Conservation (phyloP, 140 eudicot genomes). For the Anethum foeniculum region DNA sequence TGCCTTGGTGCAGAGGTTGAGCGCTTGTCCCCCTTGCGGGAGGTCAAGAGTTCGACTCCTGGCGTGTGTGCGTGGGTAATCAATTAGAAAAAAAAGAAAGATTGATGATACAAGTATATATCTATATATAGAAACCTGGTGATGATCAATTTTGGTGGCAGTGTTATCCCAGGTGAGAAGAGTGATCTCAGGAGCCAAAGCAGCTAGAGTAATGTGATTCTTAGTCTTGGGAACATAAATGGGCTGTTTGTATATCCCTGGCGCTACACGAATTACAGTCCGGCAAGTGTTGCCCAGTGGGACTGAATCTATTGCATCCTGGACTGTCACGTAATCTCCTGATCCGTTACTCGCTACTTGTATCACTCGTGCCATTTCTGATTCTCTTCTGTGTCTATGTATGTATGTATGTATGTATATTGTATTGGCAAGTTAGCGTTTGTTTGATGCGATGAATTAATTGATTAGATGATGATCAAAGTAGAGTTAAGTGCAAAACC, state of each 20-base stretch:
- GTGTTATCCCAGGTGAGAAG: constrained; percentile 70
- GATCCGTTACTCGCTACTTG: constrained; percentile 59
- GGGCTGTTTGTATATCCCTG: constrained; percentile 69
- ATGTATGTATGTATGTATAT: background rate
- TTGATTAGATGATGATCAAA: background rate
- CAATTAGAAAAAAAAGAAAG: no score
- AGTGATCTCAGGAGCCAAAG: constrained; percentile 58
- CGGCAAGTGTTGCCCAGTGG: constrained; percentile 66
- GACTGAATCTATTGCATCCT: constrained; percentile 73
- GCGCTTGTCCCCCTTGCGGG: no score
- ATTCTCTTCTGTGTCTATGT: background rate
- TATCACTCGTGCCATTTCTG: constrained; percentile 37
- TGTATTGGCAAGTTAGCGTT: background rate
- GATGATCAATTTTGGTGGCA: constrained; percentile 72
- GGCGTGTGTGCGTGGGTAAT: no score
- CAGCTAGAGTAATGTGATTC: constrained; percentile 69
- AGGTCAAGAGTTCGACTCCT: no score
- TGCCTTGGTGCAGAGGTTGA: no score
- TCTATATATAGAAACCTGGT: constrained; percentile 34
- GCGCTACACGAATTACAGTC: constrained; percentile 60
- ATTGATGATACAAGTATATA: no score
- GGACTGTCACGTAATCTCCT: constrained; percentile 61
- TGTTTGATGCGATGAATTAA: background rate
- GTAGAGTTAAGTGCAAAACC: background rate
- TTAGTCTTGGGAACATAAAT: constrained; percentile 71